Percentiles rank a stretch among this genome's conserved stretches.
Evolutionary conservation across 306 rosid genomes (phyloP).

Genomic region (Casuarina glauca): DNA sequence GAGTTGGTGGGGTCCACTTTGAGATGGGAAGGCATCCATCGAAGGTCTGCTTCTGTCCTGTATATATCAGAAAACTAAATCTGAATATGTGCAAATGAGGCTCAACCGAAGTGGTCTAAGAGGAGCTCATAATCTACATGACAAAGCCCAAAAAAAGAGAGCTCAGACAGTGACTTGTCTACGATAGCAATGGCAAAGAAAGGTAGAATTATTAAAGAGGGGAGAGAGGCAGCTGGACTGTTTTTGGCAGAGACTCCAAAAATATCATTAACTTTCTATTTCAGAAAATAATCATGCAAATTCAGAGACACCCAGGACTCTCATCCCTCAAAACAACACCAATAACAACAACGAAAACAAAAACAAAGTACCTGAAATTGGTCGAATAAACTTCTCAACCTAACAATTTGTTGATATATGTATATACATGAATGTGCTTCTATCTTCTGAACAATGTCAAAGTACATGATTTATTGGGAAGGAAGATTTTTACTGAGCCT

Average conservation of each 20-base stretch:
- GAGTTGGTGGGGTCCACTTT: constrained; percentile 29
- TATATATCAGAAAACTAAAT: background rate
- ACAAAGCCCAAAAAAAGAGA: constrained; percentile 36
- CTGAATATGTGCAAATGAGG: background rate
- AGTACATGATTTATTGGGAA: too few relatives aligned
- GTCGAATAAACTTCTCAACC: too few relatives aligned
- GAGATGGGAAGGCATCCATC: constrained; percentile 16
- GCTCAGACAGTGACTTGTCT: constrained; percentile 49
- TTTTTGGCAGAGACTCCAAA: constrained; percentile 34
- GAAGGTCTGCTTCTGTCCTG: background rate
- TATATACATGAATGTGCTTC: too few relatives aligned
- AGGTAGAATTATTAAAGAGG: constrained; percentile 50
- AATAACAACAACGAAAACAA: constrained; percentile 13
- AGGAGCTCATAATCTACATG: constrained; percentile 22
- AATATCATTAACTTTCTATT: constrained; percentile 41
- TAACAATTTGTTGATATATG: too few relatives aligned
- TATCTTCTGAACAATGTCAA: too few relatives aligned
- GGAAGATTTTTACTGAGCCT: too few relatives aligned
- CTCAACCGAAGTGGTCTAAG: background rate
- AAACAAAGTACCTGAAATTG: background rate
- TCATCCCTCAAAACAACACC: background rate
- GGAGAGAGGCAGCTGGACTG: constrained; percentile 50
- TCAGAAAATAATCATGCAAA: constrained; percentile 35
- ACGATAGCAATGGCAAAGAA: constrained; percentile 46
- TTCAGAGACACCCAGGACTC: constrained; percentile 11